Conservation (phyloP, 306 rosid genomes). For the Begonia peltatifolia region DNA sequence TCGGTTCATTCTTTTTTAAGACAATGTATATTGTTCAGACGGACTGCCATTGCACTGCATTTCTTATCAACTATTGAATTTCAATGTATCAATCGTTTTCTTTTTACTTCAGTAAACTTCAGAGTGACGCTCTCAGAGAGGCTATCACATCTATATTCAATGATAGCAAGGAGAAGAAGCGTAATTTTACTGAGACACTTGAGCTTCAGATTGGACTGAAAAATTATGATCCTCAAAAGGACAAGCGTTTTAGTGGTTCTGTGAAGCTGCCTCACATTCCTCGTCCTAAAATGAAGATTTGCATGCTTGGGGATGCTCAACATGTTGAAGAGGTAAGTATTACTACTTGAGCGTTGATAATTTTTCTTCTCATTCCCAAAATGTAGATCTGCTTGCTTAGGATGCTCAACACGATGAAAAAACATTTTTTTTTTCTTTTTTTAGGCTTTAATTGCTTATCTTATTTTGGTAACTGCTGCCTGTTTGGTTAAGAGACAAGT, state of each 20-base stretch:
- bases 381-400: no score
- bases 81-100: not conserved
- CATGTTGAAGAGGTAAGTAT: conserved; percentile 72
- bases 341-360: no score
- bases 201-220: conserved; percentile 81
- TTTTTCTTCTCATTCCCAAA: no score
- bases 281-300: conserved; percentile 75
- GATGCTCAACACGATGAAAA: no score
- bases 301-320: conserved; percentile 93
- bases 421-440: no score
- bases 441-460: no score
- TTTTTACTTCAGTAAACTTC: conserved; percentile 50
- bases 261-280: conserved; percentile 78
- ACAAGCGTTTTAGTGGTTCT: conserved; percentile 79
- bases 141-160: conserved; percentile 33
- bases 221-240: conserved; percentile 82
- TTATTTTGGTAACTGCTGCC: no score
- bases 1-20: no score
- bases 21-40: no score
- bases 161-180: conserved; percentile 38
- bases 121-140: conserved; percentile 64
- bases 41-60: no score
- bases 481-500: no score
- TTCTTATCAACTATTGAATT: no score
- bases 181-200: conserved; percentile 64